These are phyloP conservation scores for Russula sp. DNA, from an alignment of 768 basidiomycete genomes.

Conservation along the genomic window DNA sequence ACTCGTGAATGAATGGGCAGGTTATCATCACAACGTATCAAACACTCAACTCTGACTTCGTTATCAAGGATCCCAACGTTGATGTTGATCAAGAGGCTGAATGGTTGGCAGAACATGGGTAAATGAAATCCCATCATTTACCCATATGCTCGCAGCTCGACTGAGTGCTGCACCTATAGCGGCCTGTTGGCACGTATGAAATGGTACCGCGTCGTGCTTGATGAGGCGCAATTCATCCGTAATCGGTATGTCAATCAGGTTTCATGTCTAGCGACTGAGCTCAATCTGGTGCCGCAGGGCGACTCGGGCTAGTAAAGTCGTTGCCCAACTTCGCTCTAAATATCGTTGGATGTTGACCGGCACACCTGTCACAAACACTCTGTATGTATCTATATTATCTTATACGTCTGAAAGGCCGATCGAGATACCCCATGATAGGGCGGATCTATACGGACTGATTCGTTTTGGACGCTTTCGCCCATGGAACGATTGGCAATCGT, in stretches of 20 bases:
- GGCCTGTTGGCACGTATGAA: slow-evolving; percentile 56
- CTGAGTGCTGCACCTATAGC: slow-evolving; percentile 22
- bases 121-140: slow-evolving; percentile 1
- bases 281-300: slow-evolving; percentile 30
- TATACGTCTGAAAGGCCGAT: neutral
- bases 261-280: neutral
- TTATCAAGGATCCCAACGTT: slow-evolving; percentile 42
- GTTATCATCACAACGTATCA: slow-evolving; percentile 76
- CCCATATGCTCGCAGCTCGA: neutral
- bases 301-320: slow-evolving; percentile 52
- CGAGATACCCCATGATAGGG: slow-evolving; percentile 33
- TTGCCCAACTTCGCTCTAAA: slow-evolving; percentile 54
- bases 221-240: slow-evolving; percentile 75
- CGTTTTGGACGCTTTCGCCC: slow-evolving; percentile 64
- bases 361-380: slow-evolving; percentile 66
- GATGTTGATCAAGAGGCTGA: slow-evolving; percentile 42
- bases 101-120: slow-evolving; percentile 50
- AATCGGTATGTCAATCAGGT: slow-evolving; percentile 41
- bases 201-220: slow-evolving; percentile 68
- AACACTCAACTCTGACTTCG: slow-evolving; percentile 57
- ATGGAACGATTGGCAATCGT: slow-evolving; percentile 68
- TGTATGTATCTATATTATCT: slow-evolving; percentile 36
- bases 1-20: slow-evolving; percentile 30
- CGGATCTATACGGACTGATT: slow-evolving; percentile 65
- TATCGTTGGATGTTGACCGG: slow-evolving; percentile 79